These are phyloP conservation scores for Wickerhamomyces silvicola DNA, from an alignment of 805 yeast species.

Conservation along the genomic window DNA sequence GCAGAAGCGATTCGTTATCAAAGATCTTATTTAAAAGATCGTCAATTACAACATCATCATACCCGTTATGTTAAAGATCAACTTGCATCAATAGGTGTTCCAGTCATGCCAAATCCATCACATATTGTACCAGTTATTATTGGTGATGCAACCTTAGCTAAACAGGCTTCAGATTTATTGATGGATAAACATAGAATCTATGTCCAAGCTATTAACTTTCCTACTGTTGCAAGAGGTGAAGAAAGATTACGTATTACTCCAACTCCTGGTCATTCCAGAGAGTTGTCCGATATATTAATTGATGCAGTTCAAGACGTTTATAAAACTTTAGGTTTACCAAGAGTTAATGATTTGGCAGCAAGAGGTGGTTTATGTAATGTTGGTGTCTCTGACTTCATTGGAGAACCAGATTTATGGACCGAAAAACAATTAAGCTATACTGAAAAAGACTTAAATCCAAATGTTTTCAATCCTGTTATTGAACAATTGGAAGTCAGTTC, in stretches of 20 bases:
- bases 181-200: constrained; percentile 81
- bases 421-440: constrained; percentile 63
- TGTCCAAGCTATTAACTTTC: constrained; percentile 98
- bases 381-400: constrained; percentile 46
- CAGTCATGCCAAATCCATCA: constrained; percentile 95
- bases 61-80: constrained; percentile 78
- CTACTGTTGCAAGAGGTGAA: constrained; percentile 93
- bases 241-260: constrained; percentile 98
- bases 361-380: constrained; percentile 91
- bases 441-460: constrained; percentile 57
- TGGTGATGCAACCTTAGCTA: constrained; percentile 92
- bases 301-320: constrained; percentile 79
- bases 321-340: constrained; percentile 63
- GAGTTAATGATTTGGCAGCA: constrained; percentile 69
- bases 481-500: constrained; percentile 64
- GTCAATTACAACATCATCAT: constrained; percentile 78
- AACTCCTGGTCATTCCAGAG: constrained; percentile 89
- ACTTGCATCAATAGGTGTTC: constrained; percentile 68
- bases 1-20: constrained; percentile 81
- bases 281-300: constrained; percentile 68
- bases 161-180: constrained; percentile 82
- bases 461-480: constrained; percentile 58
- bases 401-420: constrained; percentile 78
- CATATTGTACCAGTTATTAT: constrained; percentile 94
- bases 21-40: constrained; percentile 66